Evolutionary conservation across 2,329 filamentous ascomycete species (phyloP), one percentile per base, ranked within the genome.

Genomic region (Plectosphaerella sp.): DNA sequence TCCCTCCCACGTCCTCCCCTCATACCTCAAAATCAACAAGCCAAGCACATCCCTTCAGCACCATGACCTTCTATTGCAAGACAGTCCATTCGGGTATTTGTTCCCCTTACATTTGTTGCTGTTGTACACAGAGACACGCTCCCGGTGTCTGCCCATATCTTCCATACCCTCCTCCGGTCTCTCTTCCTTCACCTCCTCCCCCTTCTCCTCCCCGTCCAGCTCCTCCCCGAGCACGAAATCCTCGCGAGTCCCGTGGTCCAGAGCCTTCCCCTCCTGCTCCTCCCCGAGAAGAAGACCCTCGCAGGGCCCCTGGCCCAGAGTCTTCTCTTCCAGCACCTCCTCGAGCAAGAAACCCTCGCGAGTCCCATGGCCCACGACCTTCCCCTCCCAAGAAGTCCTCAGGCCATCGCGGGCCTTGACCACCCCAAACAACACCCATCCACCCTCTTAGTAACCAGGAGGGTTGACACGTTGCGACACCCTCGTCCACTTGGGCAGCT

Each of bases 401-500:
- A 43, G 18, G 15, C 36, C 15, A 20, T 46, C 18, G 43, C 50
- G n/a, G 16, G 10, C 41, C 18, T 16, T 12, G 18, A 18, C 41
- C 18, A 22, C 22, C 22, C 3, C 3, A 22, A 22, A 5, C 22
- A 22, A 22, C 22, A 22, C 5, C 22, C 22, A 22, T 22, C 22
- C 22, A 22, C 22, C 4, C 16, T 12, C 41, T 74, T 85, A 97
- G 73, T 93, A 97, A 74, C 93, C 93, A 46, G 93, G 92, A 53
- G 93, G 93, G 72, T 97, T 97, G 69, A 97, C 67, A 72, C 93
- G 80, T 72, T 97, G 93, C 59, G 90, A 96, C 57, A 97, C 87
- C 73, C 92, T 87, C 61, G 93, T 97, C 93, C 93, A 97, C 75
- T 97, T 91, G 52, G 86, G 87, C 49, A 92, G 72, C 70, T 91